Evolutionary conservation across 2,329 filamentous ascomycete genomes (phyloP).

Genomic region (Aspergillus uvarum): DNA sequence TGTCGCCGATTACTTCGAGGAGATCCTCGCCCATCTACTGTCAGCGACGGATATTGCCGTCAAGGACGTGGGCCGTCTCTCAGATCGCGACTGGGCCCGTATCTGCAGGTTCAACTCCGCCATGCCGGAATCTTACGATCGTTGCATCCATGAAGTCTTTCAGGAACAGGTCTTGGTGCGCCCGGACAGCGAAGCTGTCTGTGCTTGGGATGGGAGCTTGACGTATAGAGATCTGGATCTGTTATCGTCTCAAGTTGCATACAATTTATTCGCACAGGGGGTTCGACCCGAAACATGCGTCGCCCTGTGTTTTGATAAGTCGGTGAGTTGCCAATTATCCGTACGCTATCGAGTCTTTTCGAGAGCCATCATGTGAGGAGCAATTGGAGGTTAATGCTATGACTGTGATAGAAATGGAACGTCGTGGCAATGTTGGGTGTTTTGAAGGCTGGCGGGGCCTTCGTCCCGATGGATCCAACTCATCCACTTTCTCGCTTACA

Average conservation of each 20-base stretch:
- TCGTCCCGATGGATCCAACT: slow-evolving; percentile 43
- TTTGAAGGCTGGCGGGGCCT: slow-evolving; percentile 45
- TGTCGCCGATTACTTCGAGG: slow-evolving; percentile 55
- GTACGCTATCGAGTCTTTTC: no score
- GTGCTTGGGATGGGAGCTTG: slow-evolving; percentile 43
- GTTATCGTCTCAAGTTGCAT: slow-evolving; percentile 39
- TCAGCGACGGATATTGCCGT: slow-evolving; percentile 44
- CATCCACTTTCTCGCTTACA: slow-evolving; percentile 41
- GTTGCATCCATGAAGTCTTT: slow-evolving; percentile 40
- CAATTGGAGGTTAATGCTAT: slow-evolving; percentile 7
- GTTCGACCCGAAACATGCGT: slow-evolving; percentile 41
- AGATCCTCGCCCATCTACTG: slow-evolving; percentile 51
- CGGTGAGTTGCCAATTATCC: slow-evolving; percentile 25
- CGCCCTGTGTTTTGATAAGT: slow-evolving; percentile 45
- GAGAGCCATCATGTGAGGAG: background rate
- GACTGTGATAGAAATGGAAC: slow-evolving; percentile 39
- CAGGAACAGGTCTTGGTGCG: slow-evolving; percentile 38
- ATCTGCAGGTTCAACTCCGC: slow-evolving; percentile 55
- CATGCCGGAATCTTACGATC: slow-evolving; percentile 39
- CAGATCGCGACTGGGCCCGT: slow-evolving; percentile 55
- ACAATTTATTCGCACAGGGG: slow-evolving; percentile 39
- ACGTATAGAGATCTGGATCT: slow-evolving; percentile 39
- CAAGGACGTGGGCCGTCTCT: slow-evolving; percentile 55
- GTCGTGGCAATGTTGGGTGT: slow-evolving; percentile 43
- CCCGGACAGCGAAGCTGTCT: slow-evolving; percentile 35